Evolutionary conservation across 2,329 filamentous ascomycete species (phyloP).

Genomic region (Simplicillium aogashimaense): DNA sequence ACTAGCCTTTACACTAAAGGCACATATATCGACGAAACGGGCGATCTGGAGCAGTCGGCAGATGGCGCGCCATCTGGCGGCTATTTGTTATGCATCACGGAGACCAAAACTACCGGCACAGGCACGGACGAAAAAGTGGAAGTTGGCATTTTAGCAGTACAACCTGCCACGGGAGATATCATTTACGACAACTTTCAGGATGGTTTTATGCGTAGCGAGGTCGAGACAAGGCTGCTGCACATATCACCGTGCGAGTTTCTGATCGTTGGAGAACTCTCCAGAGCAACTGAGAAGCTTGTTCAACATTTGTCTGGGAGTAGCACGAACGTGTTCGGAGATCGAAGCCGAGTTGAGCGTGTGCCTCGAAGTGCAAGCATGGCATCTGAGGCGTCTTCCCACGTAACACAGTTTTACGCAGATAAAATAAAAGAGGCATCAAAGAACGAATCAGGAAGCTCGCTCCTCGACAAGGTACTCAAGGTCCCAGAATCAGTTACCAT

Average conservation of each 20-base stretch:
- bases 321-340: slow-evolving; percentile 87
- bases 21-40: slow-evolving; percentile 90
- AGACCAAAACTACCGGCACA: slow-evolving; percentile 66
- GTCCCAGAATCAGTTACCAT: slow-evolving; percentile 80
- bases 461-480: slow-evolving; percentile 79
- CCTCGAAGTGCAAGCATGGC: slow-evolving; percentile 71
- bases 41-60: slow-evolving; percentile 54
- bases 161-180: slow-evolving; percentile 91
- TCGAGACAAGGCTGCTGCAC: slow-evolving; percentile 90
- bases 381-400: slow-evolving; percentile 76
- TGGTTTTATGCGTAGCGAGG: slow-evolving; percentile 92
- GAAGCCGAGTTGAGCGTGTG: slow-evolving; percentile 73
- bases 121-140: slow-evolving; percentile 90
- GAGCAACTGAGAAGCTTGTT: slow-evolving; percentile 84
- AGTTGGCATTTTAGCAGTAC: slow-evolving; percentile 85
- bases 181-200: slow-evolving; percentile 95
- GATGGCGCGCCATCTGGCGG: slow-evolving; percentile 54
- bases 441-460: slow-evolving; percentile 46
- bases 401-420: slow-evolving; percentile 85
- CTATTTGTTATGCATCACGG: slow-evolving; percentile 89
- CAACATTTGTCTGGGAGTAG: slow-evolving; percentile 82
- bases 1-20: slow-evolving; percentile 98
- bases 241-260: slow-evolving; percentile 94
- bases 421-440: slow-evolving; percentile 58
- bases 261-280: slow-evolving; percentile 82